These are phyloP conservation scores for Asterochloris sp. DNA, from an alignment of 139 green algal species.

Conservation along the genomic window DNA sequence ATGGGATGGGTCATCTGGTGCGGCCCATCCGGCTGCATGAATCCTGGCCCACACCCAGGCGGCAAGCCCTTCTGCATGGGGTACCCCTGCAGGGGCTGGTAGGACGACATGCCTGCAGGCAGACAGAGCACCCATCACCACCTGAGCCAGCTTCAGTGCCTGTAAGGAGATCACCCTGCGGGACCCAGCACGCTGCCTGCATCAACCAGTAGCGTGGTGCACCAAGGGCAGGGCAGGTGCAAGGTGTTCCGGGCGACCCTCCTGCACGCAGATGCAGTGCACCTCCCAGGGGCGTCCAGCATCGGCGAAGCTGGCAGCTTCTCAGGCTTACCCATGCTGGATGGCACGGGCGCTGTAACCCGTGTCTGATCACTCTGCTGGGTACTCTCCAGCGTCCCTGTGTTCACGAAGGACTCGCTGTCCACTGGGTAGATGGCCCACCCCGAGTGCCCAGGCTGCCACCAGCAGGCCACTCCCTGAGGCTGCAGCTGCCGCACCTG, in stretches of 20 bases:
- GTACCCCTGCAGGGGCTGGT: not conserved
- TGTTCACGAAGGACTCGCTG: conserved; percentile 63
- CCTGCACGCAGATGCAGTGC: no score
- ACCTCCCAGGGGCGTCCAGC: no score
- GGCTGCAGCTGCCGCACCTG: conserved; percentile 64
- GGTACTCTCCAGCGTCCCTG: conserved; percentile 36
- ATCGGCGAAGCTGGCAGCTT: no score
- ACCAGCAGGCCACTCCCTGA: conserved; percentile 68
- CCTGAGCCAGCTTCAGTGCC: not conserved
- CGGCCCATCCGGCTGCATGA: not conserved
- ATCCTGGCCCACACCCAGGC: no score
- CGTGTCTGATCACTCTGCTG: no score
- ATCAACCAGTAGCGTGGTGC: no score
- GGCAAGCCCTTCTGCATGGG: not conserved
- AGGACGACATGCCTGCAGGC: not conserved
- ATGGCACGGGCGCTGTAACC: no score
- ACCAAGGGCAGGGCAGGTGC: no score
- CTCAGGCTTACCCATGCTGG: no score
- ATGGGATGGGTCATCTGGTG: not conserved
- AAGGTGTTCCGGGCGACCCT: no score
- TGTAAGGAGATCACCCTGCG: no score
- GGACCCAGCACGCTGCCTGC: no score
- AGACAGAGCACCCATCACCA: not conserved
- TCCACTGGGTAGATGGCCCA: conserved; percentile 84
- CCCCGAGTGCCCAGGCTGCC: conserved; percentile 68